Evolutionary conservation across 2,329 filamentous ascomycete genomes (phyloP).

Genomic region (Colletotrichum navitas): DNA sequence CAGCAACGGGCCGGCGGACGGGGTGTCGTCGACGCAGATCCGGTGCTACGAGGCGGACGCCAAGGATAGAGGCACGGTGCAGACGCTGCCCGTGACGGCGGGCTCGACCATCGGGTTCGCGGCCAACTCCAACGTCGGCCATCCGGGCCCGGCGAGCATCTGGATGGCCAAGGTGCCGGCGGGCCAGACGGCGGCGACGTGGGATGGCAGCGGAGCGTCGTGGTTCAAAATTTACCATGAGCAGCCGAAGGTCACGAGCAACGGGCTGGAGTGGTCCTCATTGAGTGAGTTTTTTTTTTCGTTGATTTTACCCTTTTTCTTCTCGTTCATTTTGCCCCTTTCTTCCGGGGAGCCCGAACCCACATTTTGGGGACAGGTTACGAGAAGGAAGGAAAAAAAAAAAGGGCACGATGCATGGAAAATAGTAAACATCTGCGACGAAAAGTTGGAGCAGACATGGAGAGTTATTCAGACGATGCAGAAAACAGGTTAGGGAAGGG

Average conservation of each 20-base stretch:
- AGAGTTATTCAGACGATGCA: background rate
- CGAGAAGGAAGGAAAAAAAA: background rate
- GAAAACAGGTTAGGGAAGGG: background rate
- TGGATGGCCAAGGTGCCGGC: slow-evolving; percentile 54
- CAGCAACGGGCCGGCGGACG: slow-evolving; percentile 48
- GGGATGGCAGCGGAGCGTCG: slow-evolving; percentile 50
- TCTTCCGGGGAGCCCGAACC: background rate
- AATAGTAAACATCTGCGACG: background rate
- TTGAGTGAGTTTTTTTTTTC: slow-evolving; percentile 46
- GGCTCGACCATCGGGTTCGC: slow-evolving; percentile 52
- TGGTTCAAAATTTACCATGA: slow-evolving; percentile 57
- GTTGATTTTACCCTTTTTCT: slow-evolving; percentile 21
- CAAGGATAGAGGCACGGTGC: slow-evolving; percentile 29
- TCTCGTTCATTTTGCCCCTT: background rate
- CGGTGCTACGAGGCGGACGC: slow-evolving; percentile 50
- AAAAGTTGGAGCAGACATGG: background rate
- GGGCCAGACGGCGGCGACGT: slow-evolving; percentile 50
- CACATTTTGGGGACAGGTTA: background rate
- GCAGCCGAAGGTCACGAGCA: slow-evolving; percentile 52
- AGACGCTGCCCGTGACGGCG: slow-evolving; percentile 42
- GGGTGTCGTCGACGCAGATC: slow-evolving; percentile 50
- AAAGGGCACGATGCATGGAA: background rate
- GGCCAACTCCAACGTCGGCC: slow-evolving; percentile 53
- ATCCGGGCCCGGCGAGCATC: slow-evolving; percentile 54
- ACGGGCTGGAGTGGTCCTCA: slow-evolving; percentile 56